Base-by-base conservation (phyloP, 192 early-diverging fungal genomes). In the Backusella parvicylindrica region DNA sequence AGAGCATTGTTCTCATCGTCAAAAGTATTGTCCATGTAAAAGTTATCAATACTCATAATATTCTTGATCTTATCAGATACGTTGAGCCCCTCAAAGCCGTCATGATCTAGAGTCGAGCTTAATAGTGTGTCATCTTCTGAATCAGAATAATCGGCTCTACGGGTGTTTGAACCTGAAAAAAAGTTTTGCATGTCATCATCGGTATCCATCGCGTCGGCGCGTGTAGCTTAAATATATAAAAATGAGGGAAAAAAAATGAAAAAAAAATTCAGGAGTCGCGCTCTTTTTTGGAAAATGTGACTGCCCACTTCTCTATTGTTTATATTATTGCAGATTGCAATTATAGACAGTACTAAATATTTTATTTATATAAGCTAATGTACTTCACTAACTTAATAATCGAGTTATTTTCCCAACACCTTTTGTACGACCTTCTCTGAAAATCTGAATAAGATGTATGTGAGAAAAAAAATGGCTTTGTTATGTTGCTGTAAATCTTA, bases 351-450 rank as follows among this genome's bases (percentile, higher is more conserved):
- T n/a, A n/a, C n/a, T n/a, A n/a, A n/a, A n/a, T n/a, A n/a, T n/a
- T n/a, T 11, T 60, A 28, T 60, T 13, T 60, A 60, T 4, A 1
- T 2, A 6, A 26, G 3, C 4, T 0, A 23, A 23, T 56, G 11
- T 12, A 56, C 5, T 75, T 21, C 47, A 9, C 53, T 73, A 84
- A 32, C 72, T 77, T 16, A 87, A 68, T 56, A 86, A 77, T 74
- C 78, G 80, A 71, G 87, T 82, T 11, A 97, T 92, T 78, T 95
- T 95, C 65, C 96, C 96, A 6, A 96, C 90, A 21, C 95, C 95
- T 83, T 96, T 96, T 18, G 96, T 98, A 18, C 94, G 89, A 0
- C 92, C 90, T 73, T 93, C 92, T 76, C 92, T 89, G 80, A 93
- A 93, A 26, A 93, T 86, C 85, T 86, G 21, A 38, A 75, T 8